phyloP scores from a whole-genome alignment of 345 rosid species.

The Acer saccharum region DNA sequence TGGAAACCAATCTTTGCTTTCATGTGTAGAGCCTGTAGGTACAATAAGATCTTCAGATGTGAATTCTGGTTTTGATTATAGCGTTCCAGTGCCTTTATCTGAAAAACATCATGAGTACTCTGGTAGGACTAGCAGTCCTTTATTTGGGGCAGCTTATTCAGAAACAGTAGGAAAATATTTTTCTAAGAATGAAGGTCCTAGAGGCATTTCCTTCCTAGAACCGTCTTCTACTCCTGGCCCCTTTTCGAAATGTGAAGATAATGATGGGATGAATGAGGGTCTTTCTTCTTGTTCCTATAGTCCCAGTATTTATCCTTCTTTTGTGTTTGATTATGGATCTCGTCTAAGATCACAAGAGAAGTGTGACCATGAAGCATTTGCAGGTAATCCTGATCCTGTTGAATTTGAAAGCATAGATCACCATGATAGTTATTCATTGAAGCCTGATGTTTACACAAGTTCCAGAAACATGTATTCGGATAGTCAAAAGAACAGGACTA shows the following conservation, averaged over 20 bases:
- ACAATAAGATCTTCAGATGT: constrained; percentile 18
- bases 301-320: constrained; percentile 32
- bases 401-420: constrained; percentile 15
- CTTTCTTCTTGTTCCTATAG: constrained; percentile 19
- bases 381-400: constrained; percentile 12
- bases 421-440: constrained; percentile 3
- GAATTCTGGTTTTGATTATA: constrained; percentile 15
- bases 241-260: constrained; percentile 19
- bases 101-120: constrained; percentile 22
- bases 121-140: constrained; percentile 9
- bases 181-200: constrained; percentile 24
- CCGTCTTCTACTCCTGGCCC: constrained; percentile 24
- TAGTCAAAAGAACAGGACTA: constrained; percentile 28
- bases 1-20: constrained; percentile 2
- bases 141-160: constrained; percentile 19
- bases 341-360: constrained; percentile 20
- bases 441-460: neutral
- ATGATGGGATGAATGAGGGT: constrained; percentile 21
- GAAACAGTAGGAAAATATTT: constrained; percentile 15
- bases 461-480: constrained; percentile 10
- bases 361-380: constrained; percentile 21
- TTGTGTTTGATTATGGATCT: constrained; percentile 21
- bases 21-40: constrained; percentile 25
- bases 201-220: constrained; percentile 19
- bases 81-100: constrained; percentile 23